Evolutionary conservation across 768 basidiomycete species (phyloP), one percentile per base, ranked within the genome.

Genomic region (Tricholoma saponaceum): DNA sequence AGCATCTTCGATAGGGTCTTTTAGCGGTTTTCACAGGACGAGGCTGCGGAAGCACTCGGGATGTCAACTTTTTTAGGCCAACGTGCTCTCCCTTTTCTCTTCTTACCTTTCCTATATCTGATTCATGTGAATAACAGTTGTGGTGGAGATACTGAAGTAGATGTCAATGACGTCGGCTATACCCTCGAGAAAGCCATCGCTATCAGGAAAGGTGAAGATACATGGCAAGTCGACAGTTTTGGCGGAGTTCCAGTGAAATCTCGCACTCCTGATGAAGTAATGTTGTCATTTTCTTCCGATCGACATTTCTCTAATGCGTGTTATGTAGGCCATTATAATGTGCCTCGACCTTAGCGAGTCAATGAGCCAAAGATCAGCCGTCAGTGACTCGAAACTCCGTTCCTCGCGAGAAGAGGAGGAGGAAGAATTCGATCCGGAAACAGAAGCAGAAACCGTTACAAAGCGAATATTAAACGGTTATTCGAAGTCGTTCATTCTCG

Each of bases 11-110:
- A 9, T 35, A 69, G 69, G 69, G 69, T 18, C 53, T 66, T 14
- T 51, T 70, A 0, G 69, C 67, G 16, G 69, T 69, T 13, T 70
- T 67, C 50, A 69, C 66, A 0, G 69, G 69, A 3, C 62, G 69
- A 39, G 69, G 66, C 0, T 70, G 69, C 53, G 68, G 69, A 2
- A 54, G 62, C 0, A 62, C 56, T 5, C 65, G 65, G 18, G 69
- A 70, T 53, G 67, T 69, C 0, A 69, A 69, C 37, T 70, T 70
- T 44, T 70, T 67, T 54, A 55, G 65, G 30, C 69, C 69, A 9
- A 62, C 62, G 69, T 70, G 49, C 8, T 62, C 57, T n/a, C n/a
- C n/a, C 20, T n/a, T n/a, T 50, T 51, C 2, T 47, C 41, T 46
- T n/a, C 22, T 12, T 37, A 22, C 8, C 26, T 23, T 47, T 33